Evolutionary conservation across 1,284 basidiomycete species (phyloP), one percentile per base, ranked within the genome.

Genomic region (Amylostereum areolatum): DNA sequence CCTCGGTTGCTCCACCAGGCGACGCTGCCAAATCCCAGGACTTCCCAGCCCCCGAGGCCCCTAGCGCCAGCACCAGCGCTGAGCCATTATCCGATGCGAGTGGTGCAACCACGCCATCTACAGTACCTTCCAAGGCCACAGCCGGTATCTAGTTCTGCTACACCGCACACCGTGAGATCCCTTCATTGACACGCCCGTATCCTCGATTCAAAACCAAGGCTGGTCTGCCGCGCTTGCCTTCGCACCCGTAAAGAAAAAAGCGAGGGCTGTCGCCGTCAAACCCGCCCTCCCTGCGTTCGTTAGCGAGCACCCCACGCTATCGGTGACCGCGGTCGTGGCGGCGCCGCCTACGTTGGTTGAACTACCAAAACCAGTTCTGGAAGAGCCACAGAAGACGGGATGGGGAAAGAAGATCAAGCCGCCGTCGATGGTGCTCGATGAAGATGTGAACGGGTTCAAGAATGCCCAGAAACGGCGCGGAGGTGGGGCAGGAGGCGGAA

Each of bases 201-300:
- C 33, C 43, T 43, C 43, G 50, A 50, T 46, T 54, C 52, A 55
- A 51, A 48, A 29, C n/a, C 54, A 61, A 88, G 85, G 80, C 67
- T 91, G 89, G 88, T 91, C 89, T 58, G 85, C 89, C 54, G 79
- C 87, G n/a, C 83, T 91, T 55, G 89, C 87, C 8, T 91, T 91
- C 59, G 89, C 89, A 12, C 89, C 88, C 42, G 75, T 88, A 35
- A 61, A 64, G 30, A 70, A 69, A 55, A 89, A 87, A 60, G 52
- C 73, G 35, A 87, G 84, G 60, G 60, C 70, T 1, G 52, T 68
- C 1, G 66, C 66, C 1, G 59, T 74, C 0, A 72, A 85, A 24
- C 67, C 86, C 1, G 24, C 55, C 24, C 48, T 55, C 11, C 52
- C 55, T 28, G 52, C 55, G 3, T 56, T 51, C 62, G 48, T 54